Evolutionary conservation across 108 stramenopile species (phyloP).

Genomic region (Fragilariopsis cylindrus): DNA sequence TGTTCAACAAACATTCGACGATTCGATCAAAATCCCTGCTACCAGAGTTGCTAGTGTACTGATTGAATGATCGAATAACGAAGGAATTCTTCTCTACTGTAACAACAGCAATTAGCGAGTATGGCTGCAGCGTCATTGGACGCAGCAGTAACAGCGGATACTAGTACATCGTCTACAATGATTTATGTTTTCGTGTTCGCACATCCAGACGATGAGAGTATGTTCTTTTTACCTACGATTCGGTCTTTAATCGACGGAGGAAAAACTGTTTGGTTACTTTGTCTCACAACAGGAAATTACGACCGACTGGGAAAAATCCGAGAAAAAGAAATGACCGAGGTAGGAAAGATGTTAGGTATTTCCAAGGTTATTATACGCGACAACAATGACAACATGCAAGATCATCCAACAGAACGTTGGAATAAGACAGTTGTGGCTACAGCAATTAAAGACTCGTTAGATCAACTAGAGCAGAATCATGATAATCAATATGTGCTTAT

Average conservation of each 20-base stretch:
- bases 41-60: too few species aligned
- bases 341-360: constrained; percentile 50
- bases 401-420: constrained; percentile 42
- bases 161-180: too few species aligned
- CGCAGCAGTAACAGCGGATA: too few species aligned
- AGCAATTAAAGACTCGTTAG: constrained; percentile 18
- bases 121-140: too few species aligned
- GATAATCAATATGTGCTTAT: constrained; percentile 34
- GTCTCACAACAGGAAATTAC: constrained; percentile 80
- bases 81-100: too few species aligned
- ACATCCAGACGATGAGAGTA: constrained; percentile 66
- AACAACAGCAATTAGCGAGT: too few species aligned
- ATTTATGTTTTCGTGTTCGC: constrained; percentile 44
- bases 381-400: constrained; percentile 6
- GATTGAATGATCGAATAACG: too few species aligned
- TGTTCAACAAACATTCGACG: too few species aligned
- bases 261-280: constrained; percentile 56
- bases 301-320: constrained; percentile 69
- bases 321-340: constrained; percentile 52
- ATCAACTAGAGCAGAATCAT: constrained; percentile 27
- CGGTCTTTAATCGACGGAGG: constrained; percentile 6
- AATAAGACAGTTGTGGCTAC: constrained; percentile 17
- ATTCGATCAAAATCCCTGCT: too few species aligned
- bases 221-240: constrained; percentile 79
- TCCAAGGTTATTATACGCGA: constrained; percentile 17